phyloP scores from a whole-genome alignment of 345 rosid genomes.

The Eucalyptus pauciflora region DNA sequence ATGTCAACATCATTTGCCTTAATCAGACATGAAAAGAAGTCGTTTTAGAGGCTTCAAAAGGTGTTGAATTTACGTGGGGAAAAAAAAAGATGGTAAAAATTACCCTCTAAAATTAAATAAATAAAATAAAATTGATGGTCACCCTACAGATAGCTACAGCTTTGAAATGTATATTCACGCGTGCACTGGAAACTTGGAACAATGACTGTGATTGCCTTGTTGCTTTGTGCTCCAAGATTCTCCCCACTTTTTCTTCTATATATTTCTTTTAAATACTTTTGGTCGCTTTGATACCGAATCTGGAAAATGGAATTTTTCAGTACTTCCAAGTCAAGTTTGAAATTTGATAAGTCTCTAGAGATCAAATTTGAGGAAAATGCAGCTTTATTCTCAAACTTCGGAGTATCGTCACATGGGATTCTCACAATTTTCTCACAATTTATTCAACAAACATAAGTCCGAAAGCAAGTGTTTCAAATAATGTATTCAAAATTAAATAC shows the following conservation, averaged over 20 bases:
- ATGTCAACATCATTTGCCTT: background rate
- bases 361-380: background rate
- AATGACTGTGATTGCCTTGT: background rate
- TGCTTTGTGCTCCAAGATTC: background rate
- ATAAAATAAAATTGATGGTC: background rate
- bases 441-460: background rate
- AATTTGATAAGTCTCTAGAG: background rate
- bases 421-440: background rate
- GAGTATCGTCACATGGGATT: background rate
- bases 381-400: background rate
- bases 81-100: background rate
- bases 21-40: background rate
- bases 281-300: background rate
- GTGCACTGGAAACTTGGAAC: slow-evolving; percentile 5
- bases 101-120: background rate
- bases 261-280: background rate
- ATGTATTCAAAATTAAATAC: background rate
- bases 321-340: background rate
- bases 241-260: background rate
- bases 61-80: background rate
- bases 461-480: background rate
- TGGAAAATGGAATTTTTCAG: background rate
- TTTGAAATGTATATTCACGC: slow-evolving; percentile 1
- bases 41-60: background rate
- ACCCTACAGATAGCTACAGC: background rate